Conservation (phyloP, 2,329 filamentous ascomycete species). For the Spiromastix sp. region DNA sequence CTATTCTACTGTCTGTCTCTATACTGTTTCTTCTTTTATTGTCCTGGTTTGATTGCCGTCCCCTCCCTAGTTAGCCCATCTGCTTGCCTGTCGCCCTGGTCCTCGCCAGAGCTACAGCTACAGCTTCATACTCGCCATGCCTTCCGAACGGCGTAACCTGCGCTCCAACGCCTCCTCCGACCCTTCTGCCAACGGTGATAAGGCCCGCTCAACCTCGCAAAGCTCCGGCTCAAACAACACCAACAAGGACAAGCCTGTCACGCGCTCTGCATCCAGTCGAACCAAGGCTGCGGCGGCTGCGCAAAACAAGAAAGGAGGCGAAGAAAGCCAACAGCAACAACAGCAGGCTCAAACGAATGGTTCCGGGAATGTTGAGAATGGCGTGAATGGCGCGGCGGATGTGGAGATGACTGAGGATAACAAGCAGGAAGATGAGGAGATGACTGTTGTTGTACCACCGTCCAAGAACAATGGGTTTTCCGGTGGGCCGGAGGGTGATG, state of each 20-base stretch:
- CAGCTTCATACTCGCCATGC: no score
- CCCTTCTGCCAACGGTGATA: slow-evolving; percentile 37
- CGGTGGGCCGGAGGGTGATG: slow-evolving; percentile 52
- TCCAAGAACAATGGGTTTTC: slow-evolving; percentile 55
- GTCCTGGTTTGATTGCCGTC: no score
- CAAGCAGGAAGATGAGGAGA: slow-evolving; percentile 65
- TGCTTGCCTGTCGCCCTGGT: no score
- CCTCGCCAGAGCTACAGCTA: no score
- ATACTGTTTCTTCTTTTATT: no score
- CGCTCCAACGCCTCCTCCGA: slow-evolving; percentile 38
- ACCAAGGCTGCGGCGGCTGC: slow-evolving; percentile 28
- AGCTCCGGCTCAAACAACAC: slow-evolving; percentile 28
- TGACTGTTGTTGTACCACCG: slow-evolving; percentile 70
- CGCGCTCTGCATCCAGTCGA: slow-evolving; percentile 28
- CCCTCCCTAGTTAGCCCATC: no score
- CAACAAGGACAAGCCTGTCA: slow-evolving; percentile 35
- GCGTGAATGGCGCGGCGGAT: slow-evolving; percentile 55
- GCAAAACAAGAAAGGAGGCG: slow-evolving; percentile 22
- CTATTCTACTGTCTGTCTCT: no score
- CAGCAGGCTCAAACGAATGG: slow-evolving; percentile 59
- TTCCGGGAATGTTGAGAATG: slow-evolving; percentile 59
- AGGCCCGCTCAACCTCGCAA: slow-evolving; percentile 33
- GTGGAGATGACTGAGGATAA: slow-evolving; percentile 61
- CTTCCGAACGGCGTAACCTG: slow-evolving; percentile 36
- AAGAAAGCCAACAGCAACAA: slow-evolving; percentile 55